Base-by-base conservation (phyloP, 2,329 filamentous ascomycete species). In the Basipetospora chlamydospora region DNA sequence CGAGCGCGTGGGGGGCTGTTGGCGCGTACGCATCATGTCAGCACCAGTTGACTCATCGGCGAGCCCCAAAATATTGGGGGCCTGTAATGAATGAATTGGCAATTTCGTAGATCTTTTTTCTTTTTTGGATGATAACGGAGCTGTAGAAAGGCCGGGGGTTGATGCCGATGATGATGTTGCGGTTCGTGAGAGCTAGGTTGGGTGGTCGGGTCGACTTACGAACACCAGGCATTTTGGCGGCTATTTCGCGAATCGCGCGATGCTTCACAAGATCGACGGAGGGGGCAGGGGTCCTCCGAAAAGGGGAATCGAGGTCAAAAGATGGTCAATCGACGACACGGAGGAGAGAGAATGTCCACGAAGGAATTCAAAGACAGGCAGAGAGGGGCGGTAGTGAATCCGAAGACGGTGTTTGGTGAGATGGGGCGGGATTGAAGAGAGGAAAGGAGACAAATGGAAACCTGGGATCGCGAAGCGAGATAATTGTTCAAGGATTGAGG, bases 181-280 rank as follows among this genome's bases (percentile, higher is more conserved):
- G 38, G 22, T 39, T 29, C 13, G 11, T n/a, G 17, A 20, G 25
- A 17, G 16, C 21, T 12, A 12, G 28, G 30, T 18, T 18, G 28
- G 21, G 20, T 11, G 16, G 25, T 42, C 37, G 25, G 28, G 42
- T 38, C 21, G 33, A 66, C 64, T 57, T 55, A 70, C 67, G 65
- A 52, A 70, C 58, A 45, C 65, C 66, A 53, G 61, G 59, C 67
- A 71, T 70, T 32, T 44, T 66, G 53, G 34, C 26, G 34, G 26
- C 20, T 5, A n/a, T 34, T n/a, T 25, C 12, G n/a, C 15, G 22
- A 34, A 34, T 13, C 15, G 15, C 15, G 29, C 29, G 15, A 16
- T 20, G 31, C 31, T 33, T 16, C 22, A 6, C 6, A 25, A 25
- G 6, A 7, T 25, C 22, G 6, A 25, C n/a, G n/a, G n/a, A n/a